Conservation (phyloP, 768 basidiomycete species). For the Mycena sanguinolenta region DNA sequence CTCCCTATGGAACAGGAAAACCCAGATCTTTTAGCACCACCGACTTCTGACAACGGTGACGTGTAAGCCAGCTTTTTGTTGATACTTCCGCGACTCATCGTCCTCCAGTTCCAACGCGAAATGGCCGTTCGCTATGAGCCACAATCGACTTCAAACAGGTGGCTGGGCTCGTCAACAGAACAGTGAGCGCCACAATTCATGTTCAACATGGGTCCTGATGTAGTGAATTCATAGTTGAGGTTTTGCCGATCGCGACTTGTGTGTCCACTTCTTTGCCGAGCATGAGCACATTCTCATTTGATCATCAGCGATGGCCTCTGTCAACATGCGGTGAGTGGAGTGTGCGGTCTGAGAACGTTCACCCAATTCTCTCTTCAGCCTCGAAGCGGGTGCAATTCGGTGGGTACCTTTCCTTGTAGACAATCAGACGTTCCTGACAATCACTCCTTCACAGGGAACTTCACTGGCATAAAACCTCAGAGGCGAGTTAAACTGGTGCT, state of each 20-base stretch:
- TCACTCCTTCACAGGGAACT: conserved; percentile 56
- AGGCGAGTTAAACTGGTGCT: conserved; percentile 44
- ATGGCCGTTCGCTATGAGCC: conserved; percentile 70
- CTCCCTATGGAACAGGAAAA: conserved; percentile 57
- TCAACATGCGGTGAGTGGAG: conserved; percentile 57
- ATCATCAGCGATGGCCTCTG: conserved; percentile 55
- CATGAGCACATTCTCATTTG: conserved; percentile 18
- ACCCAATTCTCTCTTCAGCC: conserved; percentile 1
- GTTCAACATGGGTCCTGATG: neutral
- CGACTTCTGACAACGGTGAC: conserved; percentile 58
- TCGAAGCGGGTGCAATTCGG: conserved; percentile 65
- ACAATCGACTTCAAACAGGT: conserved; percentile 68
- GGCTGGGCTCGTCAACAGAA: conserved; percentile 75
- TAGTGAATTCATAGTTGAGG: conserved; percentile 47
- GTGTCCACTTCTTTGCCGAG: conserved; percentile 35
- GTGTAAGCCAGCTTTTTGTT: conserved; percentile 48
- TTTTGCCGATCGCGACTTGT: conserved; percentile 67
- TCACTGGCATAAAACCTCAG: conserved; percentile 67
- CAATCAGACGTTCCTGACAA: neutral
- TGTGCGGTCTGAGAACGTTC: neutral
- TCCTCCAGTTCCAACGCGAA: conserved; percentile 56
- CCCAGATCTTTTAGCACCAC: conserved; percentile 59
- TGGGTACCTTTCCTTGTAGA: conserved; percentile 33
- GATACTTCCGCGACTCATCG: neutral
- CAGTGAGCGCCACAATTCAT: conserved; percentile 45